These are phyloP conservation scores for Fraxinus xanthoxyloides DNA, from an alignment of 305 asterid genomes.

Conservation along the genomic window DNA sequence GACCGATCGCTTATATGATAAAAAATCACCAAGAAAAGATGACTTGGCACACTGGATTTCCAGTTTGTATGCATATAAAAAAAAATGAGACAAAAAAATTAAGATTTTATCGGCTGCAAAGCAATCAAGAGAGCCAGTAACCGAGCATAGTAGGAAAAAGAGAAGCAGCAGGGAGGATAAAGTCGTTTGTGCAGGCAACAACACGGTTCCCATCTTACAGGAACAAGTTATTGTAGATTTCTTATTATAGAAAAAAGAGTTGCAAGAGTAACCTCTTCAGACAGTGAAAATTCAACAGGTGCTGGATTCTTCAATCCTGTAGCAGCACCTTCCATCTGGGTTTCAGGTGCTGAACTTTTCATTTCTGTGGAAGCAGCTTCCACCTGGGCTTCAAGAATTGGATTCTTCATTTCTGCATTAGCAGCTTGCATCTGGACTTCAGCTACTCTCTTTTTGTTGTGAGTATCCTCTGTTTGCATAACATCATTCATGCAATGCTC, in stretches of 20 bases:
- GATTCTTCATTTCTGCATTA: slow-evolving; percentile 42
- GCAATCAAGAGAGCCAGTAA: background rate
- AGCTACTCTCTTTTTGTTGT: slow-evolving; percentile 33
- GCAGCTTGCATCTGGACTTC: slow-evolving; percentile 40
- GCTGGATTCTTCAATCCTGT: slow-evolving; percentile 33
- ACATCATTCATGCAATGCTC: slow-evolving; percentile 38
- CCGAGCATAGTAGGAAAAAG: background rate
- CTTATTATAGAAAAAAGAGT: slow-evolving; percentile 3
- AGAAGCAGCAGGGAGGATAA: background rate
- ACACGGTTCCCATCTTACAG: background rate
- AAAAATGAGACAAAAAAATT: background rate
- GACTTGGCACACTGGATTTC: background rate
- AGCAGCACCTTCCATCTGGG: slow-evolving; percentile 25
- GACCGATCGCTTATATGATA: background rate
- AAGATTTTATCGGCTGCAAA: background rate
- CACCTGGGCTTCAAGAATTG: slow-evolving; percentile 24
- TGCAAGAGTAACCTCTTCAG: slow-evolving; percentile 54
- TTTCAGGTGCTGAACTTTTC: slow-evolving; percentile 33
- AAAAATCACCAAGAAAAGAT: background rate
- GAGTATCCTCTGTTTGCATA: slow-evolving; percentile 36
- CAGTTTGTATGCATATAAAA: background rate
- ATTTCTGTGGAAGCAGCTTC: slow-evolving; percentile 44
- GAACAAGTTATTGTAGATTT: background rate
- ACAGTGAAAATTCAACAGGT: slow-evolving; percentile 33
- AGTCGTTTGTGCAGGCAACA: background rate